phyloP scores from a whole-genome alignment of 495 filamentous ascomycete species.

The Aspergillus haitiensis region DNA sequence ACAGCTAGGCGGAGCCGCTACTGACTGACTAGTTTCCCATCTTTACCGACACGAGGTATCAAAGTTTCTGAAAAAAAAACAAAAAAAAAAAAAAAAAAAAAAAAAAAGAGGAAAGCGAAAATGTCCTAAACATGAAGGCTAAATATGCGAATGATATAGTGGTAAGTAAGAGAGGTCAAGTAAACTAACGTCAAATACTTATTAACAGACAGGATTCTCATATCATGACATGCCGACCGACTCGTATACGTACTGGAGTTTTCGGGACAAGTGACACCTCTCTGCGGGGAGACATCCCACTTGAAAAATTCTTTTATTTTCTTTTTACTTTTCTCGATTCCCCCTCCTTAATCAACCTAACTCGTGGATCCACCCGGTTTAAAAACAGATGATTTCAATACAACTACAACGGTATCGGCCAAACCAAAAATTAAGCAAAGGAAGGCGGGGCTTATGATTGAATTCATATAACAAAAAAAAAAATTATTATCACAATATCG shows the following conservation, averaged over 20 bases:
- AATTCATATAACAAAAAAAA: conserved; percentile 1
- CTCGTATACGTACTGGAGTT: too few relatives aligned
- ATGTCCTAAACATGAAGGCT: not conserved
- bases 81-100: not conserved
- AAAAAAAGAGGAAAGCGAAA: not conserved
- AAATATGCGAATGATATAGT: too few relatives aligned
- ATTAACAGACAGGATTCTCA: too few relatives aligned
- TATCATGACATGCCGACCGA: too few relatives aligned
- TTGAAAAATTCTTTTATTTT: not conserved
- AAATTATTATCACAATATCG: not conserved
- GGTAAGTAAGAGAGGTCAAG: not conserved
- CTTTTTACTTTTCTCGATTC: not conserved
- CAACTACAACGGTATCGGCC: not conserved
- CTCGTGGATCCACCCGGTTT: not conserved
- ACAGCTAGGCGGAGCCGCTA: not conserved
- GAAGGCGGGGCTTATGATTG: not conserved
- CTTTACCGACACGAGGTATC: conserved; percentile 15
- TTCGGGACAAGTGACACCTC: not conserved
- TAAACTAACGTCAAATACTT: too few relatives aligned
- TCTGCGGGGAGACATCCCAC: not conserved
- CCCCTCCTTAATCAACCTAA: not conserved
- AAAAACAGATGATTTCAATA: not conserved
- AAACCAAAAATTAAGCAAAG: not conserved
- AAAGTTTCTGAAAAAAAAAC: not conserved
- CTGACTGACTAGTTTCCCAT: conserved; percentile 11